Conservation (phyloP, 2,329 filamentous ascomycete genomes). For the Penicillium sp. region DNA sequence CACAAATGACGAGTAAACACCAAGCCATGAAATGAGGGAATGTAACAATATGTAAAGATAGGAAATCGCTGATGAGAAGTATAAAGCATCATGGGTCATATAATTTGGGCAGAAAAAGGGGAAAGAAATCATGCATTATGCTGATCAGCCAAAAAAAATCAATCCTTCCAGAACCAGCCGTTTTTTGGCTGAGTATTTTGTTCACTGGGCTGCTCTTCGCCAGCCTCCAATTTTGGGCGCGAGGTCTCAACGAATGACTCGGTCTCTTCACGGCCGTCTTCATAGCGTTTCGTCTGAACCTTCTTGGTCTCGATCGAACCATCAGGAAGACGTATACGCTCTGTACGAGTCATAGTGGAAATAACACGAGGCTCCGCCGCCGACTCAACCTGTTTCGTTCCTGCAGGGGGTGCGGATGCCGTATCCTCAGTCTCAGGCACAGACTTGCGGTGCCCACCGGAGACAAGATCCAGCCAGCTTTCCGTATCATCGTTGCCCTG, state of each 20-base stretch:
- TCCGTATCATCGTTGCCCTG: conserved; percentile 22
- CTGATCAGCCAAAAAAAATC: conserved; percentile 2
- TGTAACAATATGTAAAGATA: background rate
- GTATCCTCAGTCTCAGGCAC: conserved; percentile 16
- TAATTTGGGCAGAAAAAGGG: background rate
- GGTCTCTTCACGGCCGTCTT: conserved; percentile 61
- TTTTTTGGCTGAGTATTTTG: conserved; percentile 11
- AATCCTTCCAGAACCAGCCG: conserved; percentile 44
- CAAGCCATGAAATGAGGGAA: background rate
- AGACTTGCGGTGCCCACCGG: conserved; percentile 25
- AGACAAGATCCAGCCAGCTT: conserved; percentile 30
- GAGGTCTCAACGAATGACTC: conserved; percentile 54
- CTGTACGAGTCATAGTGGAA: conserved; percentile 59
- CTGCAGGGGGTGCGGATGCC: background rate
- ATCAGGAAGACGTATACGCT: conserved; percentile 56
- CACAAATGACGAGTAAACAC: background rate
- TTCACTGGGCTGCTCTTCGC: conserved; percentile 5
- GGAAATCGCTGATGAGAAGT: background rate
- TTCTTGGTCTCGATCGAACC: conserved; percentile 60
- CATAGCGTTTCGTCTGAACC: conserved; percentile 59
- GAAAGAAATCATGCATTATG: background rate
- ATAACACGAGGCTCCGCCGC: conserved; percentile 40
- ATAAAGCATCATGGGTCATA: background rate
- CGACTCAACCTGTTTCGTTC: background rate
- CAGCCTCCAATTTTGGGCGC: conserved; percentile 21